A percentile compares a stretch with the other conserved stretches of the same genome.
Evolutionary conservation across 139 green algal species (phyloP).

Genomic region (Chlamydomonas asymmetrica): DNA sequence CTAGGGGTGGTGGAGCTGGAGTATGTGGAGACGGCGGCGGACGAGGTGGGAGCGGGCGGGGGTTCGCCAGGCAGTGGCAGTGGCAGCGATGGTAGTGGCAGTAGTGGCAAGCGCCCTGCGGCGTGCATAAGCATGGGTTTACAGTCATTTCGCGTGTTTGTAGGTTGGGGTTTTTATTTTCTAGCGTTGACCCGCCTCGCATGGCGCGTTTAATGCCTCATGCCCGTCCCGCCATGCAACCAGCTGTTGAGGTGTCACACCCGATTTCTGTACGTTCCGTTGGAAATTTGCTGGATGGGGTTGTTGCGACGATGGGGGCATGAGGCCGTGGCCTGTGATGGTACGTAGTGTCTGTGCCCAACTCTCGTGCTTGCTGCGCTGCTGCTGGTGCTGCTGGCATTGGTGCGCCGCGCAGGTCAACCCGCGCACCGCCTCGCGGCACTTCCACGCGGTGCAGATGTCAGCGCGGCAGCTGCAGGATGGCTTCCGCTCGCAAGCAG

Average conservation of each 20-base stretch:
- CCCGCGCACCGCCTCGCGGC: slow-evolving; percentile 13
- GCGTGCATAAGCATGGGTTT: not conserved
- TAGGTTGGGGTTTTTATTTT: not conserved
- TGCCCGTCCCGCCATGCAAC: not conserved
- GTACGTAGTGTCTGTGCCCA: too few relatives aligned
- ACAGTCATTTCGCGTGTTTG: not conserved
- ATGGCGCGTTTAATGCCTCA: not conserved
- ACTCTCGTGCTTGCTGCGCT: too few relatives aligned
- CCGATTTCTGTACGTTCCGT: not conserved
- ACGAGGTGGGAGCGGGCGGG: slow-evolving; percentile 18
- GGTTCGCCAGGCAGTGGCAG: not conserved
- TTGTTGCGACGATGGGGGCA: not conserved
- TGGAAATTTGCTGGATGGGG: not conserved
- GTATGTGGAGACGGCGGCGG: slow-evolving; percentile 33
- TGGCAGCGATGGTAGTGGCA: not conserved
- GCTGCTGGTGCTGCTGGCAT: not conserved
- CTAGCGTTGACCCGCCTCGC: not conserved
- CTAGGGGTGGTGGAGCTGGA: slow-evolving; percentile 43
- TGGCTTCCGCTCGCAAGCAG: too few relatives aligned
- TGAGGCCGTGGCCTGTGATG: too few relatives aligned
- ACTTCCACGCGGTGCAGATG: slow-evolving; percentile 39
- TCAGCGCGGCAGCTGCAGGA: slow-evolving; percentile 31
- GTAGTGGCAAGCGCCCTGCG: not conserved
- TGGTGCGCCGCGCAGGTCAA: slow-evolving; percentile 22
- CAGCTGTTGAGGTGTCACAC: not conserved